Conservation (phyloP, 176 grass and related monocot genomes). For the Eragrostis nindensis region DNA sequence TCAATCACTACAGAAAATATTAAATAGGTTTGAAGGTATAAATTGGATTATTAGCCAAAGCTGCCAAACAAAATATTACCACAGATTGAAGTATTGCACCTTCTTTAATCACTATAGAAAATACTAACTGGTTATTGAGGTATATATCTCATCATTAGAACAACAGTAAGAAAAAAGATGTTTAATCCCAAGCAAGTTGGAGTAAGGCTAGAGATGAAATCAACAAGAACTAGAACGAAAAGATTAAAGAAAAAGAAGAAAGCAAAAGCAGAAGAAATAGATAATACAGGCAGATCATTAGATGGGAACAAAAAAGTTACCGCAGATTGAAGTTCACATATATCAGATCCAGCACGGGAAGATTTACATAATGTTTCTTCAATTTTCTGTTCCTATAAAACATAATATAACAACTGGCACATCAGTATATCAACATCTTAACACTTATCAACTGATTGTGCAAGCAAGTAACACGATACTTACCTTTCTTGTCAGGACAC, state of each 20-base stretch:
- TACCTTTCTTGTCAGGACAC: conserved; percentile 71
- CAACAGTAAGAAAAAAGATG: not conserved
- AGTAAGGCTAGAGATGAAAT: not conserved
- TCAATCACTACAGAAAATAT: conserved; percentile 5
- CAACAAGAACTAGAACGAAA: not conserved
- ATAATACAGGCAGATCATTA: not conserved
- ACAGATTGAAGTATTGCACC: not conserved
- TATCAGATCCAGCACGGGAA: conserved; percentile 59
- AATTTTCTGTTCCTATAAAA: conserved; percentile 62
- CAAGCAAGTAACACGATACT: conserved; percentile 23
- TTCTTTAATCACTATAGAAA: not conserved
- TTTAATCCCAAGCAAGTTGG: not conserved
- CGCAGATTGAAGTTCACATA: conserved; percentile 53
- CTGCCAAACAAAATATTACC: not conserved
- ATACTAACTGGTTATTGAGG: not conserved
- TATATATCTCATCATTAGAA: not conserved
- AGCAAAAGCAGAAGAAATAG: not conserved
- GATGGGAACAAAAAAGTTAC: conserved; percentile 25
- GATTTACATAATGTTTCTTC: conserved; percentile 55
- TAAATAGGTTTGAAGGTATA: not conserved
- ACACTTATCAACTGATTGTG: conserved; percentile 17
- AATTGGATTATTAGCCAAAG: no score
- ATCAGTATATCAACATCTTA: conserved; percentile 4
- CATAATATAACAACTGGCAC: conserved; percentile 16
- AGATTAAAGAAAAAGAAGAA: not conserved